Base-by-base conservation (phyloP, 2,329 filamentous ascomycete species). In the Xylaria sp. region DNA sequence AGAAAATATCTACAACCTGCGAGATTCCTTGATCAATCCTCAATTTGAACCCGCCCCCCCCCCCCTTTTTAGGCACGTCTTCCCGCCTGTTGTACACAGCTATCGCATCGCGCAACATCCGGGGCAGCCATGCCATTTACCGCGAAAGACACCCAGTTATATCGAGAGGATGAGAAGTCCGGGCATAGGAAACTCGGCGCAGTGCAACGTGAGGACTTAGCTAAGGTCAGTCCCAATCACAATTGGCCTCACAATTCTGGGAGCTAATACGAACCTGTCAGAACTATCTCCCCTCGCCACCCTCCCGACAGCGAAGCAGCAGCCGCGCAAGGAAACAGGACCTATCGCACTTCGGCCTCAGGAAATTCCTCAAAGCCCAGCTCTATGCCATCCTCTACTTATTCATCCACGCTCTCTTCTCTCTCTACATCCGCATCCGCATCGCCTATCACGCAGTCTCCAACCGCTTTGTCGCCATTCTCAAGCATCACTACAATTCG, bases 401-500 rank as follows among this genome's bases (percentile, higher is more conserved):
- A 68, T 75, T 92, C 65, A 84, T 95, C 72, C 93, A 97, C 76
- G 86, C 91, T 70, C 79, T 97, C 73, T 98, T 97, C 82, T 95
- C 93, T 6, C 83, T 98, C 72, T 97, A 96, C 79, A 91, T 98
- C 73, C 92, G 94, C 70, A 81, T 93, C 67, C 90, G 94, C 66
- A 90, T 93, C 77, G 88, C 89, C 64, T 96, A 93, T 82, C 91
- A 95, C 79, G 88, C 91, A 8, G 86, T 97, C 58, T 85, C 89
- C 73, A 92, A 96, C 78, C 90, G 92, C 68, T 83, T 95, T 71
- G 88, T 93, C 61, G 92, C 93, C 9, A 87, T 98, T 69, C 85
- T 97, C 63, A 94, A 95, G 79, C 96, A 99, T 82, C 97, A 99
- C 82, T 96, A 99, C 80, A 92, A 93, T 61, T 97, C 95, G 0